These are phyloP conservation scores for Haplographium delicatum DNA, from an alignment of 495 filamentous ascomycete species.

Conservation along the genomic window DNA sequence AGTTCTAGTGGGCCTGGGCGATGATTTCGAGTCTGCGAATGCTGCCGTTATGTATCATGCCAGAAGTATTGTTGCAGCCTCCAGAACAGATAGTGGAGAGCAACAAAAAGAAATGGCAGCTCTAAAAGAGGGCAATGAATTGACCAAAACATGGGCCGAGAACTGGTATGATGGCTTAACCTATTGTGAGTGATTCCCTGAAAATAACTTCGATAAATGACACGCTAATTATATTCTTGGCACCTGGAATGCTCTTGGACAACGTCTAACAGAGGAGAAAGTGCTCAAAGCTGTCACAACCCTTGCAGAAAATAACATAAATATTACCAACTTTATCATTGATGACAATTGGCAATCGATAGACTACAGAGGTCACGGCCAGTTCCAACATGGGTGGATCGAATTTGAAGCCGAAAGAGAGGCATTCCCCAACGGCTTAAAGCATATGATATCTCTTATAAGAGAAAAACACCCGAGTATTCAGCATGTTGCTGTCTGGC, in stretches of 20 bases:
- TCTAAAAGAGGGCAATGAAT: slow-evolving; percentile 33
- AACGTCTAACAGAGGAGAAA: slow-evolving; percentile 72
- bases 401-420: slow-evolving; percentile 79
- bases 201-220: not conserved
- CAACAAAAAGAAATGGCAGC: slow-evolving; percentile 40
- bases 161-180: slow-evolving; percentile 84
- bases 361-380: slow-evolving; percentile 39
- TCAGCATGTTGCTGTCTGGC: slow-evolving; percentile 88
- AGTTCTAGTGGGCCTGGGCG: slow-evolving; percentile 66
- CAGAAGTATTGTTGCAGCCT: slow-evolving; percentile 55
- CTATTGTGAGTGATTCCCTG: slow-evolving; percentile 44
- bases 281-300: slow-evolving; percentile 68
- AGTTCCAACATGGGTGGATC: slow-evolving; percentile 51
- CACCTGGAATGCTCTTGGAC: slow-evolving; percentile 92
- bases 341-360: slow-evolving; percentile 96
- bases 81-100: slow-evolving; percentile 29
- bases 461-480: slow-evolving; percentile 66
- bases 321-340: slow-evolving; percentile 78
- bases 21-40: slow-evolving; percentile 70
- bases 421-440: slow-evolving; percentile 76
- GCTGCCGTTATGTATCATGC: slow-evolving; percentile 84
- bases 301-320: slow-evolving; percentile 66
- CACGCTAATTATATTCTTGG: slow-evolving; percentile 32
- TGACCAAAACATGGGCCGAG: slow-evolving; percentile 63
- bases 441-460: slow-evolving; percentile 60